A percentile compares a stretch with the other conserved stretches of the same genome.
These are phyloP conservation scores for Triticum timopheevii DNA, from an alignment of 176 grass and related monocot genomes.

Conservation along the genomic window DNA sequence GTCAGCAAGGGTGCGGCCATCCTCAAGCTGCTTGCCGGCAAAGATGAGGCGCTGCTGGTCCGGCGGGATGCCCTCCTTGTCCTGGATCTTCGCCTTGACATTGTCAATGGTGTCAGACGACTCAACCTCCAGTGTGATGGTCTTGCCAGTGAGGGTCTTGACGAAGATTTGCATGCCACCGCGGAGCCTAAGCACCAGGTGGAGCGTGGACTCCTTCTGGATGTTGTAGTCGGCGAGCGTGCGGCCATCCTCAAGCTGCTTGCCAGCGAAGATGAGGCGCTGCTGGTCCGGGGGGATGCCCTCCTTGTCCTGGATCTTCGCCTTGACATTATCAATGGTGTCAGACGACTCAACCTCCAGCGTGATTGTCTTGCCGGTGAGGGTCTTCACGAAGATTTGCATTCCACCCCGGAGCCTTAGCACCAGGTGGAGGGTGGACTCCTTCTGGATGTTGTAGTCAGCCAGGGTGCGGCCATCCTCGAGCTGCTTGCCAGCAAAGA, in stretches of 20 bases:
- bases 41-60: constrained; percentile 68
- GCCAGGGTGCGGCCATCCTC: constrained; percentile 69
- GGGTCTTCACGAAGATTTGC: constrained; percentile 74
- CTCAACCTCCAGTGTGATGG: constrained; percentile 88
- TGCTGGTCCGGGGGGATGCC: constrained; percentile 63
- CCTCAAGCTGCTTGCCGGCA: constrained; percentile 61
- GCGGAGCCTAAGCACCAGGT: constrained; percentile 46
- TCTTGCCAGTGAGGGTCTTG: constrained; percentile 92
- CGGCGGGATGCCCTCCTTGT: constrained; percentile 63
- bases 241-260: constrained; percentile 66
- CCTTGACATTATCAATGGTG: constrained; percentile 75
- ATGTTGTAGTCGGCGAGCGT: constrained; percentile 62
- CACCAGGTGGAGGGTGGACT: constrained; percentile 63
- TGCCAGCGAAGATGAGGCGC: constrained; percentile 43
- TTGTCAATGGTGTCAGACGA: constrained; percentile 76
- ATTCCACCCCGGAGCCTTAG: constrained; percentile 33
- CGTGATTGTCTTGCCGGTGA: constrained; percentile 77
- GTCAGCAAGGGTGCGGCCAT: constrained; percentile 53
- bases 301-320: constrained; percentile 82
- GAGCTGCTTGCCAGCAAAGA: constrained; percentile 58
- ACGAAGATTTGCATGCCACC: constrained; percentile 63
- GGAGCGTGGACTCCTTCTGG: constrained; percentile 69
- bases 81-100: constrained; percentile 77
- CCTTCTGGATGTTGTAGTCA: constrained; percentile 81
- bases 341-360: constrained; percentile 46